These are phyloP conservation scores for Saturnispora mendoncae DNA, from an alignment of 805 yeast genomes.

Conservation along the genomic window DNA sequence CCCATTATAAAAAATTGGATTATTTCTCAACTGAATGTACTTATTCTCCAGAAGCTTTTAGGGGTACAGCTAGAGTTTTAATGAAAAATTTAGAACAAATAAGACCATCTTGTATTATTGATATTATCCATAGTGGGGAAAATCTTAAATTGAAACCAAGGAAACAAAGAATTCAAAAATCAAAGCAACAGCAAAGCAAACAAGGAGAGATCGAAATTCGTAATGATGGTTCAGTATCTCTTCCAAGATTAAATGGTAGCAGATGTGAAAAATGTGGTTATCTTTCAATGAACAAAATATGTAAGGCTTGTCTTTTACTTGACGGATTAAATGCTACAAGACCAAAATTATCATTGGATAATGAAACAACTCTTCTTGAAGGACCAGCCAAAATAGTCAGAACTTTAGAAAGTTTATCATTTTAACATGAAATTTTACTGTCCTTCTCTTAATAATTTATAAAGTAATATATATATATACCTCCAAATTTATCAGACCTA, in stretches of 20 bases:
- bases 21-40: slow-evolving; percentile 97
- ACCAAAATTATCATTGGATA: slow-evolving; percentile 53
- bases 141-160: slow-evolving; percentile 58
- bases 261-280: slow-evolving; percentile 88
- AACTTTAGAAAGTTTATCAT: slow-evolving; percentile 54
- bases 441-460: background rate
- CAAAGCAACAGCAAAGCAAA: slow-evolving; percentile 29
- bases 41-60: slow-evolving; percentile 96
- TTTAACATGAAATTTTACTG: slow-evolving; percentile 34
- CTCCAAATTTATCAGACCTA: background rate
- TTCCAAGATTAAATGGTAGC: slow-evolving; percentile 47
- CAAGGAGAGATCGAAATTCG: slow-evolving; percentile 43
- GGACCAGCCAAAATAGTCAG: slow-evolving; percentile 60
- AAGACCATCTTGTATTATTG: slow-evolving; percentile 88
- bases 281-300: slow-evolving; percentile 74
- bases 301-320: slow-evolving; percentile 86
- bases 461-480: slow-evolving; percentile 2
- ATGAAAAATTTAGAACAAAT: slow-evolving; percentile 85
- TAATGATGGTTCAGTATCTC: slow-evolving; percentile 53
- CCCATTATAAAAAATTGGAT: slow-evolving; percentile 91
- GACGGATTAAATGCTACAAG: slow-evolving; percentile 76
- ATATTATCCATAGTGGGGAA: slow-evolving; percentile 92
- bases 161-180: slow-evolving; percentile 31
- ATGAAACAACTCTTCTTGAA: slow-evolving; percentile 30
- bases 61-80: slow-evolving; percentile 93